A percentile compares a stretch with the other conserved stretches of the same genome.
phyloP scores from a whole-genome alignment of 768 basidiomycete genomes.

The Leccinum disarticulatum region DNA sequence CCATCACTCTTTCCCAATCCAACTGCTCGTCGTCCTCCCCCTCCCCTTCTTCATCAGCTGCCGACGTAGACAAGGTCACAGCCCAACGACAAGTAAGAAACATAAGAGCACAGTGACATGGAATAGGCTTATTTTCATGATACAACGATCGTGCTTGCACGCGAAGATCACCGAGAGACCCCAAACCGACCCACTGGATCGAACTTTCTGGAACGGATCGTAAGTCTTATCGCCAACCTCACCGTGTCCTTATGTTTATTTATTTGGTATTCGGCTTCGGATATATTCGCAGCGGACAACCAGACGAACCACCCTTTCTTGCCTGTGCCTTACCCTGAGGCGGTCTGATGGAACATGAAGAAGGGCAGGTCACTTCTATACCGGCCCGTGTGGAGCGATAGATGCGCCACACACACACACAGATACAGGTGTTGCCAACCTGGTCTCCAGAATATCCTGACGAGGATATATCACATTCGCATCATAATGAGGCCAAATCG shows the following conservation, averaged over 20 bases:
- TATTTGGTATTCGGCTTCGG: not conserved
- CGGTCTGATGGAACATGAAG: not conserved
- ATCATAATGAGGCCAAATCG: not conserved
- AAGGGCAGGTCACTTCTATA: not conserved
- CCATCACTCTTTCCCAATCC: too few relatives aligned
- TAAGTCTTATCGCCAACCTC: not conserved
- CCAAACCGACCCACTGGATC: not conserved
- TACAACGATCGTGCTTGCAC: not conserved
- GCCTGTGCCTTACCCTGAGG: not conserved
- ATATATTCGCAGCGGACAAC: not conserved
- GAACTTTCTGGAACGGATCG: not conserved
- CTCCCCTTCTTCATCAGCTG: too few relatives aligned
- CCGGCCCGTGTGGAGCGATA: not conserved
- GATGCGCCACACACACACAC: not conserved
- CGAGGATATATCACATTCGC: not conserved
- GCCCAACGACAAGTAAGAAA: not conserved
- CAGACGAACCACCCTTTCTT: not conserved
- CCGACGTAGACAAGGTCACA: too few relatives aligned
- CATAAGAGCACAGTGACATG: not conserved
- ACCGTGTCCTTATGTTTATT: too few relatives aligned
- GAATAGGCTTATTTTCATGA: not conserved
- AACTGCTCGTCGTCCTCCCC: too few relatives aligned
- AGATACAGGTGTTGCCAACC: not conserved
- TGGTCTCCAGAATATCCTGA: not conserved
- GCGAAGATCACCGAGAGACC: not conserved